These are phyloP conservation scores for Cladosporium oxysporum DNA, from an alignment of 2,329 filamentous ascomycete genomes.

Conservation along the genomic window DNA sequence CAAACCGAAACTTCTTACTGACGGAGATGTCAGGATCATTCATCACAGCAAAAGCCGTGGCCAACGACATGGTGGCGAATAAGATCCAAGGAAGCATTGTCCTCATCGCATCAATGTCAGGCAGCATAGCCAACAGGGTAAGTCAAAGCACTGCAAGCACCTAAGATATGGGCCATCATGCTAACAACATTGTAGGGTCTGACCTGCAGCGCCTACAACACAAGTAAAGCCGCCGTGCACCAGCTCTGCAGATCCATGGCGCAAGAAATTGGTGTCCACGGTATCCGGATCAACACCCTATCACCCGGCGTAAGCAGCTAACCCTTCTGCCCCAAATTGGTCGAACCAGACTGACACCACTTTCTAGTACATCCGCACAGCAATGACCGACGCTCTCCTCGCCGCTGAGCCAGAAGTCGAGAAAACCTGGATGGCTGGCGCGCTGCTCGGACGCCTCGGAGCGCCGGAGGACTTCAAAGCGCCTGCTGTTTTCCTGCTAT, in stretches of 20 bases:
- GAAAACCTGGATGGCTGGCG: conserved; percentile 54
- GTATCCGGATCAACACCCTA: conserved; percentile 53
- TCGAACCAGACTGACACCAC: background rate
- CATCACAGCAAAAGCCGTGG: conserved; percentile 37
- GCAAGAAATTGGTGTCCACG: conserved; percentile 52
- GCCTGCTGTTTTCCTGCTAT: conserved; percentile 66
- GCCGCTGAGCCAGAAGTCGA: conserved; percentile 50
- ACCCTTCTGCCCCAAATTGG: conserved; percentile 22
- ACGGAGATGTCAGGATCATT: conserved; percentile 36
- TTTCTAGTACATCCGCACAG: conserved; percentile 39
- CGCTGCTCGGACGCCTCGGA: conserved; percentile 54
- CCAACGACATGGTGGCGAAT: conserved; percentile 36
- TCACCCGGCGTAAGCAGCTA: conserved; percentile 40
- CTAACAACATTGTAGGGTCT: conserved; percentile 38
- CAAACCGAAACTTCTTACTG: background rate
- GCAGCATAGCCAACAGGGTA: conserved; percentile 40
- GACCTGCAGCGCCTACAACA: conserved; percentile 53
- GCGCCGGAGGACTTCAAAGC: conserved; percentile 60
- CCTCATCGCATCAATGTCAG: conserved; percentile 43
- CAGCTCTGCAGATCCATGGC: conserved; percentile 55
- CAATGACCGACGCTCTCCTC: conserved; percentile 32
- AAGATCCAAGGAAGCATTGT: conserved; percentile 40
- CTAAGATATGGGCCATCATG: too few species aligned
- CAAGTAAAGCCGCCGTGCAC: conserved; percentile 57
- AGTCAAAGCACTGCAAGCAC: too few species aligned